Conservation (phyloP, 2,329 filamentous ascomycete species). For the Cytospora piceae region DNA sequence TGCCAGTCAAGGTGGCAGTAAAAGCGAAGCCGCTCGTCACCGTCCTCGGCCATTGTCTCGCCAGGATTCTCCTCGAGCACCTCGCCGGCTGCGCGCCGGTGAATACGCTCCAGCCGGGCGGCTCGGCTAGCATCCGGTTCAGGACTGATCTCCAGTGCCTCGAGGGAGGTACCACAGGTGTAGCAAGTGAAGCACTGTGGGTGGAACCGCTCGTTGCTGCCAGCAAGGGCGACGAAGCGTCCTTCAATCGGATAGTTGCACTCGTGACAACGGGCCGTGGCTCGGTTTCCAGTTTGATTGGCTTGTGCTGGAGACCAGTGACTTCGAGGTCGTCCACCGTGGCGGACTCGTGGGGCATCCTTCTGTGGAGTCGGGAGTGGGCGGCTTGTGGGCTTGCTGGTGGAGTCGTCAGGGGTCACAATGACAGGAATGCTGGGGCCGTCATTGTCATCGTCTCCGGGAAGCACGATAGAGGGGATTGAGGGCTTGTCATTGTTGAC, state of each 20-base stretch:
- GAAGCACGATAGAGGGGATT: slow-evolving; percentile 48
- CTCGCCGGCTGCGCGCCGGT: slow-evolving; percentile 61
- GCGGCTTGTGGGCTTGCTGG: slow-evolving; percentile 41
- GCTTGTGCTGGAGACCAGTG: slow-evolving; percentile 62
- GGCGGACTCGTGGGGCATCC: slow-evolving; percentile 39
- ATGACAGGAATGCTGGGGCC: slow-evolving; percentile 44
- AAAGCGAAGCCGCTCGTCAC: slow-evolving; percentile 77
- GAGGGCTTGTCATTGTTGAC: slow-evolving; percentile 45
- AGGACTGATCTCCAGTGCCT: slow-evolving; percentile 94
- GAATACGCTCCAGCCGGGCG: slow-evolving; percentile 75
- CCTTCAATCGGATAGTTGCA: slow-evolving; percentile 86
- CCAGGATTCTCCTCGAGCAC: slow-evolving; percentile 65
- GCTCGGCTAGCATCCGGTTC: slow-evolving; percentile 76
- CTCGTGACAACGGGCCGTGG: slow-evolving; percentile 78
- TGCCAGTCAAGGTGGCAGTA: slow-evolving; percentile 99
- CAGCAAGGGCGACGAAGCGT: slow-evolving; percentile 82
- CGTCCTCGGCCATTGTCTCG: slow-evolving; percentile 69
- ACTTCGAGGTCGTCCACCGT: slow-evolving; percentile 48
- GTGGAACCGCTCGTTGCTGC: slow-evolving; percentile 77
- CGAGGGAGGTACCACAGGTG: slow-evolving; percentile 82
- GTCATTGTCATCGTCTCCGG: slow-evolving; percentile 37
- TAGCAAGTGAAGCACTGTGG: slow-evolving; percentile 92
- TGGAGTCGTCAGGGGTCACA: slow-evolving; percentile 50
- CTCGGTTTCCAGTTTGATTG: slow-evolving; percentile 48
- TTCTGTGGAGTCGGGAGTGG: slow-evolving; percentile 54